Base-by-base conservation (phyloP, 1,139 yeast species). In the Saccharomyces hybrid region DNA sequence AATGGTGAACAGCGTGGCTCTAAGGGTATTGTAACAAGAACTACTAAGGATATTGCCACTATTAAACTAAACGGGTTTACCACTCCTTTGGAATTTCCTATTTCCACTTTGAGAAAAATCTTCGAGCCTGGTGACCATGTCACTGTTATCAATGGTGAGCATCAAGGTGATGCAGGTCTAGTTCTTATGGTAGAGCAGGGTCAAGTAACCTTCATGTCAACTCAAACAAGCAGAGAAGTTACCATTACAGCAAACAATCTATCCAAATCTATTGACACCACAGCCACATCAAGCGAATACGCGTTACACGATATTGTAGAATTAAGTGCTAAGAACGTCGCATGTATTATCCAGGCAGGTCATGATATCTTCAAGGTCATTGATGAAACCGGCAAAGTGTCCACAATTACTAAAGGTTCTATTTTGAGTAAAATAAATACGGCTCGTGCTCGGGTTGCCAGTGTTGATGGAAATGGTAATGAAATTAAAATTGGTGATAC, bases 71-170 rank as follows among this genome's bases (percentile, higher is more conserved):
- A 73, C 66, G 79, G 72, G 73, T 81, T 57, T 58, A 64, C 75
- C 59, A 73, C 77, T 59, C 73, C 78, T 55, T 73, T 84, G 55
- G 88, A 84, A 63, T 87, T 91, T 49, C 97, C 98, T 26, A 80
- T 85, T 4, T 78, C 80, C 52, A 87, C 89, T 60, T 76, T 93
- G 65, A 82, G 98, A 66, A 93, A 93, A 69, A 83, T 88, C 52
- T 93, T 93, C 71, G 74, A 80, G 53, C 83, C 90, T 53, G 99
- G 99, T 77, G 99, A 93, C 70, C 98, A 93, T 68, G 96, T 95
- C 14, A 84, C 96, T 56, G 95, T 93, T 29, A 81, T 88, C 49
- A 88, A 85, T 67, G 99, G 99, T 66, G 89, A 86, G 66, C 96
- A 89, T 70, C 77, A 83, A 53, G 97, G 91, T 64, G 97, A 91